A percentile compares a stretch with the other conserved stretches of the same genome.
Conservation (phyloP, 805 yeast species). For the Yarrowia keelungensis region DNA sequence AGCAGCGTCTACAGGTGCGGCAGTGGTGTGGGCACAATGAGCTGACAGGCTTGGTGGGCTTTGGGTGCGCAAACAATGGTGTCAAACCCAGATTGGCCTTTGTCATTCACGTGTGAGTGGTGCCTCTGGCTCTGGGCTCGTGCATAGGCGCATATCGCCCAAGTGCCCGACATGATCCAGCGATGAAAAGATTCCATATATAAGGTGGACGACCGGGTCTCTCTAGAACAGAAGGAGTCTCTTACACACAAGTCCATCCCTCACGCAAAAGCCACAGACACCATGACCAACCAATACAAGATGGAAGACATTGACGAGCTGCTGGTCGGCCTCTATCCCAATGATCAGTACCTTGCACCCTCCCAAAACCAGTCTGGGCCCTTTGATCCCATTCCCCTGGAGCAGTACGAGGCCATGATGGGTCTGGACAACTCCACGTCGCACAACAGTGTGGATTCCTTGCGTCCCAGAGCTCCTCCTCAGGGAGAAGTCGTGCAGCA, state of each 20-base stretch:
- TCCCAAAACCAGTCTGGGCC: neutral
- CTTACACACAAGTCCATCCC: no score
- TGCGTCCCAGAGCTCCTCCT: constrained; percentile 5
- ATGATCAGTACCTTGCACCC: neutral
- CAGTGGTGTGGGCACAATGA: neutral
- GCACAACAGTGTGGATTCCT: neutral
- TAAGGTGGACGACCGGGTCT: neutral
- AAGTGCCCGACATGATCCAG: neutral
- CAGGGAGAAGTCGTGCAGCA: neutral
- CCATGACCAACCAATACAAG: neutral
- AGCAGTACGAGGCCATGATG: constrained; percentile 19
- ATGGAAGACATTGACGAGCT: constrained; percentile 31
- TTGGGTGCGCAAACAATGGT: neutral
- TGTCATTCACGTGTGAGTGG: constrained; percentile 16
- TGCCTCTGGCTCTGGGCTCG: neutral
- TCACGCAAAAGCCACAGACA: neutral
- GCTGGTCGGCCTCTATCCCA: constrained; percentile 19
- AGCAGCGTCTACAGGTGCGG: neutral
- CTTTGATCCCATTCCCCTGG: constrained; percentile 23
- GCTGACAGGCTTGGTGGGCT: neutral
- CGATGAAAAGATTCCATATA: constrained; percentile 1
- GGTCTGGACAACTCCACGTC: constrained; percentile 4
- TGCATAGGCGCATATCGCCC: constrained; percentile 9
- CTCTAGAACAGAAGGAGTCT: neutral
- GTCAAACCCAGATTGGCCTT: constrained; percentile 20